These are phyloP conservation scores for Phytophthora rubi DNA, from an alignment of 352 stramenopile genomes.

Conservation along the genomic window DNA sequence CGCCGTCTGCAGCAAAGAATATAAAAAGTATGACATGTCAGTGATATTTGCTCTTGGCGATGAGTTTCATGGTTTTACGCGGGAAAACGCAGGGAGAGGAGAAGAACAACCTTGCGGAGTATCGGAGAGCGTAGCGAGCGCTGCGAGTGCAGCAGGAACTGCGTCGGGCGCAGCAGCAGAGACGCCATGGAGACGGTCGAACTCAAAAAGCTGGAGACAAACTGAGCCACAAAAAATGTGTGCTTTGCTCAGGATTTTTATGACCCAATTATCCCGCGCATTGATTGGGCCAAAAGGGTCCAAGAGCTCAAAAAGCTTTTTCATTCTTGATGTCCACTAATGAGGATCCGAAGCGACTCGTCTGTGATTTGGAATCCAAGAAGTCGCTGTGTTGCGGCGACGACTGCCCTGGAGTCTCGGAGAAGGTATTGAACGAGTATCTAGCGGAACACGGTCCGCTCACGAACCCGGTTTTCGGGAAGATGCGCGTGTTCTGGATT, in stretches of 20 bases:
- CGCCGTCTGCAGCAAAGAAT: conserved; percentile 11
- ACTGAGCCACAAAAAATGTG: not conserved
- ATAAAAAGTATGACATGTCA: not conserved
- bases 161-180: conserved; percentile 29
- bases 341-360: not conserved
- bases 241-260: too few species aligned
- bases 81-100: not conserved
- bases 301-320: not conserved
- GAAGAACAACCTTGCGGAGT: conserved; percentile 15
- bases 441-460: conserved; percentile 5
- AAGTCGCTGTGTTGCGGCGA: conserved; percentile 6
- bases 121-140: conserved; percentile 8
- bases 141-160: conserved; percentile 28
- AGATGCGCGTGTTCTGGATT: conserved; percentile 12
- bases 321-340: not conserved
- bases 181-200: conserved; percentile 15
- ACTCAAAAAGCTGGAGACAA: not conserved
- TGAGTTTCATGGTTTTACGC: not conserved
- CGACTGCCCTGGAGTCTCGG: conserved; percentile 7
- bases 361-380: conserved; percentile 12
- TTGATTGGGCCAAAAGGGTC: too few species aligned
- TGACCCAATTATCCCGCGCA: too few species aligned
- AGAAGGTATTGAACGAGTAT: conserved; percentile 8
- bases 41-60: not conserved
- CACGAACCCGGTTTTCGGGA: conserved; percentile 11